Evolutionary conservation across 495 filamentous ascomycete genomes (phyloP), one percentile per base, ranked within the genome.

Genomic region (Penicillium herquei): DNA sequence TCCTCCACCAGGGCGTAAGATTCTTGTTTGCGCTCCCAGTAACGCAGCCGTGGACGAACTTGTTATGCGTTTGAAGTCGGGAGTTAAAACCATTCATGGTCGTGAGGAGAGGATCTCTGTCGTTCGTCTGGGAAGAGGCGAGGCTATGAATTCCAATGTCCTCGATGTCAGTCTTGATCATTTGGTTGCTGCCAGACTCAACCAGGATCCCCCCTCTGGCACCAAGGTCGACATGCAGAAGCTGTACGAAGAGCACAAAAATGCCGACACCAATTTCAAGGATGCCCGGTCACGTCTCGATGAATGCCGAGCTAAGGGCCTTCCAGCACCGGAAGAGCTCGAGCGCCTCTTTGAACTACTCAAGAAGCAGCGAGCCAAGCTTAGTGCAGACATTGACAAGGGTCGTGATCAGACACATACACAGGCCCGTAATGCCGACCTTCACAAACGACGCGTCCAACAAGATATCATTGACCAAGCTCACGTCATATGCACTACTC

Each of bases 21-120:
- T 98, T 18, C 81, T 98, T 33, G 87, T 98, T 18, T 98, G 94
- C 62, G 94, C 94, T 21, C 94, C 94, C 21, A 96, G 91, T 78
- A 98, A 98, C 68, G 94, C 94, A 5, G 94, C 94, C 21, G 94
- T 98, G 2, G 94, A 98, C 67, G 94, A 98, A 70, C 71, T 98
- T 50, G 94, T 98, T 12, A 84, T 97, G 69, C 85, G 94, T 71
- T 84, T 98, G 62, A 97, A 94, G 72, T 75, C 86, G 46, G 94
- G 94, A 3, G 81, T 98, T 43, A 96, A 87, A 64, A 92, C 89
- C 0, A 73, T 82, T 49, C 82, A 82, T 40, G 95, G 95, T 0
- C 76, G 83, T 12, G 67, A 75, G 6, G 85, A 89, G 57, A 87
- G 86, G 59, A 76, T 96, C 57, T 89, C 88, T 13, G 87, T 98